A percentile compares a stretch with the other conserved stretches of the same genome.
Evolutionary conservation across 2,329 filamentous ascomycete genomes (phyloP).

Genomic region (Aureobasidium musti): DNA sequence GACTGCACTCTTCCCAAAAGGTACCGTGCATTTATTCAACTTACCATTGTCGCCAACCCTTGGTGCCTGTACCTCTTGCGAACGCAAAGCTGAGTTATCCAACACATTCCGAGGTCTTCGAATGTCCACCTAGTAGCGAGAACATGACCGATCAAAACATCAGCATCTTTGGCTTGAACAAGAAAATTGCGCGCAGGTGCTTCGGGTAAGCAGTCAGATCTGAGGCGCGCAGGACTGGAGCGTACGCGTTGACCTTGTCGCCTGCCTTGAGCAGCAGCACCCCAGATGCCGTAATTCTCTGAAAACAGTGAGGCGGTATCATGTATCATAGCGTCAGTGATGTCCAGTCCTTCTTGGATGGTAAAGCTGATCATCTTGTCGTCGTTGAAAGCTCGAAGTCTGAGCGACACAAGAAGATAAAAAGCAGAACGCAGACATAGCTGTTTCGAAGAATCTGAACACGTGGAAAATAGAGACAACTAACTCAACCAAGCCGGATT

Average conservation of each 20-base stretch:
- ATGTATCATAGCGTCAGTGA: background rate
- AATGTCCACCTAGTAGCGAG: conserved; percentile 4
- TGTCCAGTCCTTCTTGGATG: background rate
- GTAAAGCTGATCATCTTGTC: background rate
- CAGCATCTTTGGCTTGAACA: background rate
- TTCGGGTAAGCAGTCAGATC: background rate
- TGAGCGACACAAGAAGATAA: too few relatives aligned
- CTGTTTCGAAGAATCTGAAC: background rate
- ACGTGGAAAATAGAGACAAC: background rate
- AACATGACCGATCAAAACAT: background rate
- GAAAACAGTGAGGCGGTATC: conserved; percentile 5
- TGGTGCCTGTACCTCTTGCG: background rate
- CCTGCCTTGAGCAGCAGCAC: background rate
- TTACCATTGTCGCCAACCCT: conserved; percentile 22
- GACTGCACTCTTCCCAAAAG: background rate
- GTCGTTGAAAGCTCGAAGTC: background rate
- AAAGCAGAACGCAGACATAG: background rate
- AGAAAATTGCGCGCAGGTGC: background rate
- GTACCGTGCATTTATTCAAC: background rate
- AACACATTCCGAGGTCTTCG: background rate
- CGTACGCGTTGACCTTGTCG: conserved; percentile 20
- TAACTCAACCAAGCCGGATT: background rate
- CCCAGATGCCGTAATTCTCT: conserved; percentile 17
- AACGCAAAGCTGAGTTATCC: conserved; percentile 24
- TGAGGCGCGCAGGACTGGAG: background rate